Evolutionary conservation across 768 basidiomycete species (phyloP).

Genomic region (Boletus rubroflammeus): DNA sequence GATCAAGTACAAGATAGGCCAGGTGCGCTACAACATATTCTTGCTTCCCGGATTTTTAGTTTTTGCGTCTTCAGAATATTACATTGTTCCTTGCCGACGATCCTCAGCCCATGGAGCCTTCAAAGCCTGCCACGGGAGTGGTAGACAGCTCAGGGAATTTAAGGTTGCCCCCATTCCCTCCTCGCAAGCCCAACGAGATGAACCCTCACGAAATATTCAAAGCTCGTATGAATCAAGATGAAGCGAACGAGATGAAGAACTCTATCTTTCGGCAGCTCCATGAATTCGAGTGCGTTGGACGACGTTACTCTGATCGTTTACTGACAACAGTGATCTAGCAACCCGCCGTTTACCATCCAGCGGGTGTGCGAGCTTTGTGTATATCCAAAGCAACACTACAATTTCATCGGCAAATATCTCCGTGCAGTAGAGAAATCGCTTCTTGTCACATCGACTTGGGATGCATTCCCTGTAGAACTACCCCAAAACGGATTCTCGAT

Average conservation of each 20-base stretch:
- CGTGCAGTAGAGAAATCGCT: constrained; percentile 81
- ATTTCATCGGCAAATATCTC: constrained; percentile 78
- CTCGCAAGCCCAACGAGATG: constrained; percentile 47
- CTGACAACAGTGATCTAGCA: constrained; percentile 29
- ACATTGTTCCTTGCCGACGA: constrained; percentile 42
- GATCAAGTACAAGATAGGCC: constrained; percentile 66
- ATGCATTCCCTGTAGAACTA: constrained; percentile 57
- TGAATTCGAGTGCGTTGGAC: constrained; percentile 60
- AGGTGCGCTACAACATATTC: constrained; percentile 40
- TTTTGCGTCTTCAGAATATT: constrained; percentile 41
- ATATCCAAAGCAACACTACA: constrained; percentile 68
- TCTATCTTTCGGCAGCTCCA: constrained; percentile 62
- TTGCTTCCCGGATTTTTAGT: neutral
- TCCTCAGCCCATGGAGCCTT: constrained; percentile 38
- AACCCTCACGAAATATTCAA: constrained; percentile 54
- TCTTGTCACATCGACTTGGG: constrained; percentile 78
- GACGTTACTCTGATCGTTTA: neutral
- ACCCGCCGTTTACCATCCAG: constrained; percentile 86
- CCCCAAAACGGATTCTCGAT: constrained; percentile 27
- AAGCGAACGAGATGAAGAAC: constrained; percentile 55
- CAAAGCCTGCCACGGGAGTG: constrained; percentile 35
- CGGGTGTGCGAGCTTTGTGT: constrained; percentile 80
- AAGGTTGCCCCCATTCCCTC: constrained; percentile 70
- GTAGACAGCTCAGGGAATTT: constrained; percentile 49
- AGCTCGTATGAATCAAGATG: constrained; percentile 55